These are phyloP conservation scores for Aspergillus sojae DNA, from an alignment of 2,329 filamentous ascomycete genomes.

Conservation along the genomic window DNA sequence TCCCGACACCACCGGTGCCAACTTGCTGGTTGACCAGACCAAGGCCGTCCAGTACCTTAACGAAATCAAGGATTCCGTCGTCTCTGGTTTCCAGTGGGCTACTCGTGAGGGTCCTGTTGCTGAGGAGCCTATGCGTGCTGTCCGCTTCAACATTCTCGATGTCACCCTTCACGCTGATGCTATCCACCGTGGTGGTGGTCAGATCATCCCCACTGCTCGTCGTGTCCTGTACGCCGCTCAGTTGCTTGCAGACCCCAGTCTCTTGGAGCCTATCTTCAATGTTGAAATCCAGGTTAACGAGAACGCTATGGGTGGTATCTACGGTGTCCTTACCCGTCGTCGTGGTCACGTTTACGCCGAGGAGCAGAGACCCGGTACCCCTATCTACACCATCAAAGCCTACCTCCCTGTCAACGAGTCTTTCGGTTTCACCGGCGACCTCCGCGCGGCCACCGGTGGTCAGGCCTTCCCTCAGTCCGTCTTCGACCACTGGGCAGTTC, in stretches of 20 bases:
- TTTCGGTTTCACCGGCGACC: constrained; percentile 98
- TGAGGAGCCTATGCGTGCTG: constrained; percentile 95
- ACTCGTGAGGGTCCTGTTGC: constrained; percentile 95
- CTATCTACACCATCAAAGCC: constrained; percentile 98
- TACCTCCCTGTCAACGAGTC: constrained; percentile 97
- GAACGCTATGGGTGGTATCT: constrained; percentile 99
- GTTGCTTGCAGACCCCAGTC: constrained; percentile 85
- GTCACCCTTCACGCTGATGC: constrained; percentile 99
- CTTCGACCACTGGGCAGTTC: constrained; percentile 98
- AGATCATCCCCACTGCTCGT: constrained; percentile 96
- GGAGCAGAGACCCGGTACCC: constrained; percentile 97
- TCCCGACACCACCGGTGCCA: constrained; percentile 95
- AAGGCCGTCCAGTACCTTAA: constrained; percentile 99
- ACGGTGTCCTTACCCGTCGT: constrained; percentile 95
- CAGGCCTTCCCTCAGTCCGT: constrained; percentile 99
- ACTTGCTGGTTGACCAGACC: constrained; percentile 98
- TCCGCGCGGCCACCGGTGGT: constrained; percentile 88
- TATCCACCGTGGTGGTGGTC: constrained; percentile 98
- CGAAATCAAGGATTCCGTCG: constrained; percentile 99
- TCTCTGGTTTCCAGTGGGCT: constrained; percentile 99
- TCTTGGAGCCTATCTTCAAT: constrained; percentile 97
- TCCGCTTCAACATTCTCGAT: constrained; percentile 99
- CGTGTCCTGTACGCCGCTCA: constrained; percentile 94
- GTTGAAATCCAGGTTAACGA: constrained; percentile 99
- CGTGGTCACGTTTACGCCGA: constrained; percentile 99